Evolutionary conservation across 805 yeast species (phyloP).

Genomic region (Hanseniaspora clermontiae): DNA sequence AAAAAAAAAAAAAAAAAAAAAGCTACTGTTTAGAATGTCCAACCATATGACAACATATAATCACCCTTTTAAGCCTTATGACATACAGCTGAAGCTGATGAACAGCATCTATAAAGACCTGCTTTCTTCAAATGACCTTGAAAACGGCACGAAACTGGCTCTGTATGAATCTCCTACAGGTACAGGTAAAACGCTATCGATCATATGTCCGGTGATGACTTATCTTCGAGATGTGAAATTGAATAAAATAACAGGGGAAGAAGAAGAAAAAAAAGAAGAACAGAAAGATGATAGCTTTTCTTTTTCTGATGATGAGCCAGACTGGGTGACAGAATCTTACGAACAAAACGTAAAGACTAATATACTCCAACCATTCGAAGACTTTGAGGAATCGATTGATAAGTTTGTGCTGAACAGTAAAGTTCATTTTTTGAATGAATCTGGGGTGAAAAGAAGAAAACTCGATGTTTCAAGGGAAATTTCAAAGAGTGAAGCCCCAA

Average conservation of each 20-base stretch:
- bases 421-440: constrained; percentile 9
- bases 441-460: constrained; percentile 16
- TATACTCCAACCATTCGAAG: constrained; percentile 20
- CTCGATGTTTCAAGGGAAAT: constrained; percentile 13
- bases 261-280: constrained; percentile 15
- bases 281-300: constrained; percentile 22
- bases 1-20: no score
- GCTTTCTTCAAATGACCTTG: constrained; percentile 24
- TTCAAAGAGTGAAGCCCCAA: neutral
- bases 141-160: constrained; percentile 45
- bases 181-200: constrained; percentile 78
- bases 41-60: constrained; percentile 29
- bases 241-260: neutral
- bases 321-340: constrained; percentile 45
- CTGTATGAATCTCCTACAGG: constrained; percentile 92
- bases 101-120: constrained; percentile 54
- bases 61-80: constrained; percentile 77
- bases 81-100: constrained; percentile 70
- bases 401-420: constrained; percentile 18
- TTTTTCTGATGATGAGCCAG: constrained; percentile 45
- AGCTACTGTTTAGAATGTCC: no score
- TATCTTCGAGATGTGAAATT: constrained; percentile 55
- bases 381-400: constrained; percentile 29
- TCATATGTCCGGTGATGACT: constrained; percentile 72
- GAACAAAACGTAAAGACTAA: constrained; percentile 22